Base-by-base conservation (phyloP, 2,329 filamentous ascomycete genomes). In the Fusarium guadeloupense region DNA sequence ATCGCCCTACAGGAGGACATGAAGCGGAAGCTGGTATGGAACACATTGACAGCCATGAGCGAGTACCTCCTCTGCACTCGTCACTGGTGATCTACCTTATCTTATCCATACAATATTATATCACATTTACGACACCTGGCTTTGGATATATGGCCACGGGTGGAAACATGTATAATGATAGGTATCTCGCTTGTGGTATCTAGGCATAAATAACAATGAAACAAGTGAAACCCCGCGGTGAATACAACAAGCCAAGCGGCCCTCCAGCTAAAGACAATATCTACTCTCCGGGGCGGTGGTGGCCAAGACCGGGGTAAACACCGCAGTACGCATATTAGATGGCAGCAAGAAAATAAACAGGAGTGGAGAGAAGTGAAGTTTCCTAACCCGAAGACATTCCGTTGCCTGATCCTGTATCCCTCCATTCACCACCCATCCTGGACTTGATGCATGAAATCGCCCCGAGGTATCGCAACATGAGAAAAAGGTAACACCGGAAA, bases 1-100 rank as follows among this genome's bases (percentile, higher is more conserved):
- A 90, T 99, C 64, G 86, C 90, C 2, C 79, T 95, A n/a, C 84
- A 89, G 52, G 92, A 97, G 76, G 90, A 91, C 6, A 84, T 96
- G 78, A 96, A 95, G 79, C 83, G 92, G 52, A 96, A 94, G 77
- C 89, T 91, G 66, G 83, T 92, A 13, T 93, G 90, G 80, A 83
- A 85, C 40, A 78, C 88, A 49, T 74, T 90, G 50, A 83, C 82
- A 34, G 77, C 79, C n/a, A 88, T 89, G 82, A 84, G 85, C 62
- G 89, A 91, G 71, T 85, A 89, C 74, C 71, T 93, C 17, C 72
- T 92, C 4, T 85, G 84, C 64, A 85, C 87, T 43, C 81, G 88
- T 46, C 89, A 92, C 74, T 92, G 90, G 89, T 93, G 49, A 69
- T 47, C 6, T 17, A 10, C n/a, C 23, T 19, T 14, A 17, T 20